Evolutionary conservation across 106 monocot species (phyloP).

Genomic region (Acorus gramineus): DNA sequence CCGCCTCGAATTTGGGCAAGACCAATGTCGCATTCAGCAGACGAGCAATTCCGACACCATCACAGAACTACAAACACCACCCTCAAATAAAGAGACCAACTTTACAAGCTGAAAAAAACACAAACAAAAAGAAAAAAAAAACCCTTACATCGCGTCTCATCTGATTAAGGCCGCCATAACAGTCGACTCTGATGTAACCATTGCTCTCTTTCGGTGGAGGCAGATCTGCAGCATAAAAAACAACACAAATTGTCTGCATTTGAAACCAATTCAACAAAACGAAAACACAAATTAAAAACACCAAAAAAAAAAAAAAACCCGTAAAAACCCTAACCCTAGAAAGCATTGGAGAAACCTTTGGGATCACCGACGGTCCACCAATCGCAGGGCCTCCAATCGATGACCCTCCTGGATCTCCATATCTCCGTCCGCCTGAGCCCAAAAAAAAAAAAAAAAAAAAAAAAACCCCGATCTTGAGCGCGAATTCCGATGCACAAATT

Average conservation of each 20-base stretch:
- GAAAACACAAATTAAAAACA: conserved; percentile 3
- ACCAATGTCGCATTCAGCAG: conserved; percentile 84
- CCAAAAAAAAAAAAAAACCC: neutral
- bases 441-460: too few species aligned
- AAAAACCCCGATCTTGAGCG: too few species aligned
- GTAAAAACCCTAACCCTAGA: neutral
- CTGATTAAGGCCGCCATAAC: conserved; percentile 94
- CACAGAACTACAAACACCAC: conserved; percentile 54
- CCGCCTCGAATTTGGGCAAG: conserved; percentile 83
- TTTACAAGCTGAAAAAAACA: neutral
- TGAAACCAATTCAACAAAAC: conserved; percentile 11
- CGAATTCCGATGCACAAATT: too few species aligned
- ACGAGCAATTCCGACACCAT: conserved; percentile 91
- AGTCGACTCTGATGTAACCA: conserved; percentile 84
- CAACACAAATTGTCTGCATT: conserved; percentile 13
- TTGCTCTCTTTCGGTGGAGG: conserved; percentile 29
- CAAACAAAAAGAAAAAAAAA: conserved; percentile 6
- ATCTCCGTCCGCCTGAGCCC: conserved; percentile 12
- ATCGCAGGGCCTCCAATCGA: conserved; percentile 64
- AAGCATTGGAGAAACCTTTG: neutral
- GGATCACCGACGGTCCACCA: conserved; percentile 48
- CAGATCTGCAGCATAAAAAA: conserved; percentile 55
- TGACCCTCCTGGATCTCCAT: conserved; percentile 34
- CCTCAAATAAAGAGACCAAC: neutral
- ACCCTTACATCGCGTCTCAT: conserved; percentile 83